Conservation (phyloP, 106 monocot species). For the Platanthera zijinensis region DNA sequence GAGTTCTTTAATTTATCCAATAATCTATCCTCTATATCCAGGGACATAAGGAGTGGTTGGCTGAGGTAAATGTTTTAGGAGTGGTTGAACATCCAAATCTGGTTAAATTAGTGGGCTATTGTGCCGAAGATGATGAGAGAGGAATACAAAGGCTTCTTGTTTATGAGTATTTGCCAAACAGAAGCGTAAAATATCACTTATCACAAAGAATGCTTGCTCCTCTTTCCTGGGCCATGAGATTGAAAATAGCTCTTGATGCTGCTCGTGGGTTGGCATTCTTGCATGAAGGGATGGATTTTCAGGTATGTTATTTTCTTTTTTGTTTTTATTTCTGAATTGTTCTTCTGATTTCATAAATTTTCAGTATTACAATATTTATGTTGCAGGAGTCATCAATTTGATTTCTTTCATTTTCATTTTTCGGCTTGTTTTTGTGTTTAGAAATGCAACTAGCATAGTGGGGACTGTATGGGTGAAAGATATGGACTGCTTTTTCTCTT, state of each 20-base stretch:
- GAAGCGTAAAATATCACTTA: constrained; percentile 58
- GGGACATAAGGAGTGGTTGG: constrained; percentile 80
- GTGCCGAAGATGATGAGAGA: constrained; percentile 73
- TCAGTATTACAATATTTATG: too few species aligned
- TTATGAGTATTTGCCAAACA: constrained; percentile 67
- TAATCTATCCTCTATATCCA: constrained; percentile 1
- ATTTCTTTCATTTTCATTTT: too few species aligned
- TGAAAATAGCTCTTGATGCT: constrained; percentile 63
- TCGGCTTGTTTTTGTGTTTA: too few species aligned
- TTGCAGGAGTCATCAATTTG: too few species aligned
- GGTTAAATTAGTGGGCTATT: constrained; percentile 63
- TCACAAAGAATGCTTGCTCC: constrained; percentile 21
- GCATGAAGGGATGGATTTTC: constrained; percentile 63
- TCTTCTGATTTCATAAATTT: too few species aligned
- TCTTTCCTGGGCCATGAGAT: constrained; percentile 48
- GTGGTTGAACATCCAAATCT: constrained; percentile 73
- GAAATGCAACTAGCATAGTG: too few species aligned
- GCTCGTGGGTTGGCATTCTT: constrained; percentile 54
- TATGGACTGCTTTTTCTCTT: too few species aligned
- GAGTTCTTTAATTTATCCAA: neutral
- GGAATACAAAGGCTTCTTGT: constrained; percentile 63
- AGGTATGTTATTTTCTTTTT: constrained; percentile 37
- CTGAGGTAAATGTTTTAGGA: constrained; percentile 67
- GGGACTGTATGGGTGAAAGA: too few species aligned
- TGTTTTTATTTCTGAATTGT: too few species aligned